Evolutionary conservation across 176 grass and related monocot species (phyloP).

Genomic region (Dactylis glomerata): DNA sequence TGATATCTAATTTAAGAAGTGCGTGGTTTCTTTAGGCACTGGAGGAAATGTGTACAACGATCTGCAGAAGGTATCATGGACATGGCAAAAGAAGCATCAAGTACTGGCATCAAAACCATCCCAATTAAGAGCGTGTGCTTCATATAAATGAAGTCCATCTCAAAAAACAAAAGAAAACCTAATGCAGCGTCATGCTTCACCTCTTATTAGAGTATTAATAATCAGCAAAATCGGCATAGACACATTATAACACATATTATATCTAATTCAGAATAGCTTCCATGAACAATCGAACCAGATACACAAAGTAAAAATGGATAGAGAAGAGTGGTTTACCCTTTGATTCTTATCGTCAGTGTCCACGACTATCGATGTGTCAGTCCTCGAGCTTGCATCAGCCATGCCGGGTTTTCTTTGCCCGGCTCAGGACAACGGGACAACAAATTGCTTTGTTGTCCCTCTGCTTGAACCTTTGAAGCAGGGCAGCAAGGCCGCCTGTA

Average conservation of each 20-base stretch:
- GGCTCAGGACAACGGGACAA: conserved; percentile 44
- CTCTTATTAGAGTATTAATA: not conserved
- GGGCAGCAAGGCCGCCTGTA: not conserved
- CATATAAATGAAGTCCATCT: not conserved
- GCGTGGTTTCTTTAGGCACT: not conserved
- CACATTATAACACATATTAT: not conserved
- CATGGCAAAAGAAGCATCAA: conserved; percentile 18
- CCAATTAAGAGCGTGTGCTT: not conserved
- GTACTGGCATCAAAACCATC: not conserved
- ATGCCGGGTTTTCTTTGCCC: conserved; percentile 31
- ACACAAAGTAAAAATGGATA: not conserved
- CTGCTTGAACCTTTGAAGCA: not conserved
- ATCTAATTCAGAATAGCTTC: not conserved
- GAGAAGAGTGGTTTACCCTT: conserved; percentile 38
- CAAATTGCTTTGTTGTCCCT: conserved; percentile 57
- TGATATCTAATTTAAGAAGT: not conserved
- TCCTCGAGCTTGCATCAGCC: conserved; percentile 65
- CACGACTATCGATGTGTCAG: conserved; percentile 54
- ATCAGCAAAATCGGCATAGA: not conserved
- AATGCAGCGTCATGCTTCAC: not conserved
- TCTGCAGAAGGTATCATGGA: conserved; percentile 10
- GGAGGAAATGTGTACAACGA: conserved; percentile 19
- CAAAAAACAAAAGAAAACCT: not conserved
- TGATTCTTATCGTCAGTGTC: conserved; percentile 62
- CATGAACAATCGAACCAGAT: not conserved